Conservation (phyloP, 1,284 basidiomycete species). For the Ceratobasidium sp. region DNA sequence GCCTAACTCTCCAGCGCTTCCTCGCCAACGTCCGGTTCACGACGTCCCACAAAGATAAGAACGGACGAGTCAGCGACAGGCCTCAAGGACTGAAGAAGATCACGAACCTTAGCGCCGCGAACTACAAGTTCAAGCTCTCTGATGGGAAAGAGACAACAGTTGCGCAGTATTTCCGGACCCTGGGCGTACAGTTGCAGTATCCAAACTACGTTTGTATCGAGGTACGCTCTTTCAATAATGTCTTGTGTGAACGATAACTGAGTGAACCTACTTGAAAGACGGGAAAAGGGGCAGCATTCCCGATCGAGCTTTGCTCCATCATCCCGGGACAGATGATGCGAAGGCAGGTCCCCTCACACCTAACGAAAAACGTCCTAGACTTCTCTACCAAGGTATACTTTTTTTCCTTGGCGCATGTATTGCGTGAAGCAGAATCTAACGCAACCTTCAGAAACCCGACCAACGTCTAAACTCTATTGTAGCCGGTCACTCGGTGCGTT, state of each 20-base stretch:
- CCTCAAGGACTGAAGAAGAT: slow-evolving; percentile 67
- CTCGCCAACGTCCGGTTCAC: slow-evolving; percentile 65
- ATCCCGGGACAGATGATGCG: slow-evolving; percentile 76
- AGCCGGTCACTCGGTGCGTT: slow-evolving; percentile 18
- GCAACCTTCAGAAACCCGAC: slow-evolving; percentile 24
- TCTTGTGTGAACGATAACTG: not conserved
- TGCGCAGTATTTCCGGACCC: slow-evolving; percentile 41
- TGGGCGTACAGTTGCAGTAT: slow-evolving; percentile 29
- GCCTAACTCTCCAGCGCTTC: slow-evolving; percentile 64
- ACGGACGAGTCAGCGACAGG: slow-evolving; percentile 6
- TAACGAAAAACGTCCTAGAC: slow-evolving; percentile 69
- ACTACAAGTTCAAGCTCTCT: slow-evolving; percentile 62
- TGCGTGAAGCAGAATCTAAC: too few species aligned
- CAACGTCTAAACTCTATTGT: slow-evolving; percentile 26
- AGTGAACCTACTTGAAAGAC: not conserved
- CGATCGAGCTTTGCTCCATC: slow-evolving; percentile 73
- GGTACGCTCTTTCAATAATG: slow-evolving; percentile 7
- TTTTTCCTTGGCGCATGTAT: too few species aligned
- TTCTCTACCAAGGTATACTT: slow-evolving; percentile 67
- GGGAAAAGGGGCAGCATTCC: slow-evolving; percentile 54
- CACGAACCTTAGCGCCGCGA: slow-evolving; percentile 61
- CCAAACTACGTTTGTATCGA: slow-evolving; percentile 40
- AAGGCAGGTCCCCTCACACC: slow-evolving; percentile 74
- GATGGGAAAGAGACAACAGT: slow-evolving; percentile 41
- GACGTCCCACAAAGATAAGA: slow-evolving; percentile 56